Evolutionary conservation across 2,329 filamentous ascomycete species (phyloP).

Genomic region (Fusarium torulosum): DNA sequence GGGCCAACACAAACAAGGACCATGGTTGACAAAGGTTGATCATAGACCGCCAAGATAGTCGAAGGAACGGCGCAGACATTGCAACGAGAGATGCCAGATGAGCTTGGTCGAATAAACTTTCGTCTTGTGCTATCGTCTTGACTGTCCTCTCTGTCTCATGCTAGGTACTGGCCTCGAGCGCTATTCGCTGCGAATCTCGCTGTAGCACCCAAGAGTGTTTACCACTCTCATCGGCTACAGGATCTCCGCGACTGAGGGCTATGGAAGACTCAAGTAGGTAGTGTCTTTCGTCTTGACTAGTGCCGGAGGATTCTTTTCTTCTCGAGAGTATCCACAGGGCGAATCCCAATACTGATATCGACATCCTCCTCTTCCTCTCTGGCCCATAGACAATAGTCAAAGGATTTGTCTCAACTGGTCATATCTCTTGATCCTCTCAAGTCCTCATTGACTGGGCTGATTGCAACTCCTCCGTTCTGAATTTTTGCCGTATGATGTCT

Average conservation of each 20-base stretch:
- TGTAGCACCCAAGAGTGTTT: constrained; percentile 62
- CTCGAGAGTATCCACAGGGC: constrained; percentile 50
- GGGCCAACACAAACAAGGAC: constrained; percentile 19
- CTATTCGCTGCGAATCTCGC: constrained; percentile 69
- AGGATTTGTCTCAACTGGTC: constrained; percentile 41
- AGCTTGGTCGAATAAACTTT: constrained; percentile 61
- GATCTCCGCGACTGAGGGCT: constrained; percentile 62
- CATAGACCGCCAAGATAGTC: constrained; percentile 40
- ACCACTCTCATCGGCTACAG: constrained; percentile 56
- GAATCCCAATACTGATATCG: constrained; percentile 44
- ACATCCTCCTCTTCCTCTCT: constrained; percentile 47
- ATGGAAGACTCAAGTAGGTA: constrained; percentile 56
- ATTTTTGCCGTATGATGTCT: constrained; percentile 43
- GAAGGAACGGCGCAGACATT: constrained; percentile 56
- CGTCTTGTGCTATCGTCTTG: constrained; percentile 80
- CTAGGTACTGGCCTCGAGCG: constrained; percentile 76
- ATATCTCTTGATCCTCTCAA: constrained; percentile 45
- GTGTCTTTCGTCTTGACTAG: constrained; percentile 52
- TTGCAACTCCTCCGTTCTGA: constrained; percentile 43
- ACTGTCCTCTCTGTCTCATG: constrained; percentile 58
- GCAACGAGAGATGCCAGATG: constrained; percentile 57
- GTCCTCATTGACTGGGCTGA: constrained; percentile 39
- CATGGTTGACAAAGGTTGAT: constrained; percentile 41
- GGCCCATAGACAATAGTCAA: constrained; percentile 33
- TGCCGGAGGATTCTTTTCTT: constrained; percentile 48